Conservation (phyloP, 441 rosid species). For the Eutrema salsugineum region DNA sequence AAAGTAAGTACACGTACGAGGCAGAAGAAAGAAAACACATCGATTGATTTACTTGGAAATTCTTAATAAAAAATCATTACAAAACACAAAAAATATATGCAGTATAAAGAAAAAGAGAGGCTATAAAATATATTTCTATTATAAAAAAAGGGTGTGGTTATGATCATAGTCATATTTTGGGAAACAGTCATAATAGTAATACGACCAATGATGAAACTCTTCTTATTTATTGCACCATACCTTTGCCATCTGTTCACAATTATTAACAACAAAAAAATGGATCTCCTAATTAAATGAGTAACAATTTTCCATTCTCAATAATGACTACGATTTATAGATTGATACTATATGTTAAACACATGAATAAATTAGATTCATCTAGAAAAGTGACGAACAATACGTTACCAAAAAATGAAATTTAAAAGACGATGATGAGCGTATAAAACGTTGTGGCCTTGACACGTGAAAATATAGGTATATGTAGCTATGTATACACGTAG, state of each 20-base stretch:
- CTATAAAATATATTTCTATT: not conserved
- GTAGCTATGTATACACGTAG: slow-evolving; percentile 4
- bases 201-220: slow-evolving; percentile 20
- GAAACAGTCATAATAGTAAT: slow-evolving; percentile 27
- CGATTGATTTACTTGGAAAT: not conserved
- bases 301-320: not conserved
- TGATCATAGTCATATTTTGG: slow-evolving; percentile 32
- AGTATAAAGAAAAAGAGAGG: not conserved
- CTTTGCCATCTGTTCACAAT: slow-evolving; percentile 23
- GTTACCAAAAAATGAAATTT: not conserved
- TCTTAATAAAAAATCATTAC: not conserved
- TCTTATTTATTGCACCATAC: slow-evolving; percentile 25
- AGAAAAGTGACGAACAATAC: not conserved
- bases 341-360: slow-evolving; percentile 5
- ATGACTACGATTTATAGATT: not conserved
- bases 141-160: slow-evolving; percentile 13
- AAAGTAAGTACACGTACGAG: slow-evolving; percentile 56
- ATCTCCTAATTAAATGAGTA: not conserved
- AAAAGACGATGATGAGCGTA: not conserved
- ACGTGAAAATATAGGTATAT: slow-evolving; percentile 10
- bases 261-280: no score
- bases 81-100: not conserved
- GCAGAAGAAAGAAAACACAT: slow-evolving; percentile 31
- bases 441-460: slow-evolving; percentile 18
- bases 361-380: not conserved